Base-by-base conservation (phyloP, 2,329 filamentous ascomycete genomes). In the Achaetomium macrosporum region DNA sequence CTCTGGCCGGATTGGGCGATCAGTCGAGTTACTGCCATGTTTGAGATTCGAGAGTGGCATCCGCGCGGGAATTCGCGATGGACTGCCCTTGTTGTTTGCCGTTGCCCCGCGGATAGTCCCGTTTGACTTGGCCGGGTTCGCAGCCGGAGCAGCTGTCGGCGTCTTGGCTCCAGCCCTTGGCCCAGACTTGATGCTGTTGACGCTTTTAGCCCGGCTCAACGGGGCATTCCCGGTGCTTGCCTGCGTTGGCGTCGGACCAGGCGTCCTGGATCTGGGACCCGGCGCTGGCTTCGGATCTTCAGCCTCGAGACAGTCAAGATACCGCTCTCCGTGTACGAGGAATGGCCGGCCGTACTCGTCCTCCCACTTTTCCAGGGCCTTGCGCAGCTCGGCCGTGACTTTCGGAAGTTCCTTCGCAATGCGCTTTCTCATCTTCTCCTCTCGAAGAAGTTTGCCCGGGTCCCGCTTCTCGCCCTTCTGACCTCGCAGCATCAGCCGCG, bases 391-490 rank as follows among this genome's bases (percentile, higher is more conserved):
- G 0, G 79, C 79, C 53, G 92, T 85, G 41, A 99, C 79, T 73
- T 95, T 97, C 51, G 93, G 93, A 30, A 99, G 76, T 66, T 99
- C 93, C 70, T 97, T 99, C 25, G 91, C 81, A 57, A 99, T 96
- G 53, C 91, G 82, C 80, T 99, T 99, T 55, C 93, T 84, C 89
- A 96, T 95, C 79, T 97, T 99, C 73, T 99, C 93, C 67, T 99
- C 93, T 30, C 93, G 82, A 48, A 99, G 76, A 15, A 99, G 78
- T 71, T 96, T 93, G 47, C 90, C 92, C 2, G 93, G 93, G 66
- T 99, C 93, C 58, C 95, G 88, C 70, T 85, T 89, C 73, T 97
- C 92, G 50, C 92, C 92, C 73, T 95, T 96, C 61, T 90, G 85
- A 2, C 91, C 91, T 56, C 92, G 90, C 63, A 84, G 82, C 85